These are phyloP conservation scores for Entoloma clypeatum DNA, from an alignment of 1,284 basidiomycete species.

Conservation along the genomic window DNA sequence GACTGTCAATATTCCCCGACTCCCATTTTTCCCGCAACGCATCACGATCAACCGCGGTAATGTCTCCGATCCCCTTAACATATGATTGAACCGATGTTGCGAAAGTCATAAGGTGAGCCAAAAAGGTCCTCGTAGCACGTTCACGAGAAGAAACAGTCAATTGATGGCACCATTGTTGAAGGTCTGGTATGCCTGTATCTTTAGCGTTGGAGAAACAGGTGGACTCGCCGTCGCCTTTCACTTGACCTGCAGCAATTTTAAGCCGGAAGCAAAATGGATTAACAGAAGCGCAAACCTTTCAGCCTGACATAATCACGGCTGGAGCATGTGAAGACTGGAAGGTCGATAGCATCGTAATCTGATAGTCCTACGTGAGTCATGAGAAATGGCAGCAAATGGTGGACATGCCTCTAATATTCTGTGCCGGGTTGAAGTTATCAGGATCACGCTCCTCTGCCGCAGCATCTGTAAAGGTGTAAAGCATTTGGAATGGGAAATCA, in stretches of 20 bases:
- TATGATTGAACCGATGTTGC: conserved; percentile 44
- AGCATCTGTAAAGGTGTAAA: conserved; percentile 36
- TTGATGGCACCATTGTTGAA: conserved; percentile 57
- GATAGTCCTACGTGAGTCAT: neutral
- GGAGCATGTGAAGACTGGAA: conserved; percentile 61
- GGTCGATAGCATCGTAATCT: conserved; percentile 57
- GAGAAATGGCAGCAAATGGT: conserved; percentile 1
- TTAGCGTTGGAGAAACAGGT: conserved; percentile 50
- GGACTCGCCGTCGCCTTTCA: conserved; percentile 55
- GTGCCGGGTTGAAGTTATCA: conserved; percentile 48
- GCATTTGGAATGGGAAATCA: neutral
- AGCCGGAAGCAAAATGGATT: conserved; percentile 6
- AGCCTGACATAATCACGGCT: conserved; percentile 57
- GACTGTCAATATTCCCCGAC: conserved; percentile 26
- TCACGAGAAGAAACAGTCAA: conserved; percentile 54
- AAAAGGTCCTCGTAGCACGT: conserved; percentile 45
- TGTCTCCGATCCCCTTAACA: conserved; percentile 46
- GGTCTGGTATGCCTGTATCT: conserved; percentile 53
- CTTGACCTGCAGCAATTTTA: conserved; percentile 37
- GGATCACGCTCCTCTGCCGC: conserved; percentile 56
- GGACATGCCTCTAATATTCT: conserved; percentile 45
- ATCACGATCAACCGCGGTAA: conserved; percentile 46
- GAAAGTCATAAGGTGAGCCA: conserved; percentile 47
- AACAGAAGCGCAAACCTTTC: conserved; percentile 32
- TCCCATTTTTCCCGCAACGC: conserved; percentile 52